Evolutionary conservation across 208 protist species (phyloP), one percentile per base, ranked within the genome.

Genomic region (Crithidia acanthocephali): DNA sequence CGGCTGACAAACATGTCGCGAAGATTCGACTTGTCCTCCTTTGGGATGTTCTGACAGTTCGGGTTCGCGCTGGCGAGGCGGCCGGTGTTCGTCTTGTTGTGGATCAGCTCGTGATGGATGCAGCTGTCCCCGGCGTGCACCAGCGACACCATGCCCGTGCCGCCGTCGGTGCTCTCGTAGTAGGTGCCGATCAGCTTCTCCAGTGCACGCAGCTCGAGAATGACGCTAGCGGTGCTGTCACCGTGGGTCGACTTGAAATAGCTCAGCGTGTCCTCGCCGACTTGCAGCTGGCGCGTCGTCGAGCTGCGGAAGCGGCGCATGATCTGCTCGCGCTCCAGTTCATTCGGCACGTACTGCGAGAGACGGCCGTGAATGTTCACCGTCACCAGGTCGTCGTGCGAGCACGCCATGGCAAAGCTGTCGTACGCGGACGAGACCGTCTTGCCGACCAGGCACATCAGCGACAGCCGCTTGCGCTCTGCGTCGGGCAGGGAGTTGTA

Each of bases 11-110:
- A 97, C 86, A 97, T 93, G 52, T 95, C 88, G 22, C 93, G 87
- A 55, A 97, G 57, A 16, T 74, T 83, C 33, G 90, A 94, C 72
- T 97, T 96, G 75, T 94, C 91, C 59, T 95, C 90, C 71, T 92
- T 98, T 11, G 94, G 94, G 71, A 98, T 96, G 66, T 98, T 98
- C 73, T 98, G 94, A 74, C 91, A 96, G 78, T 96, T 98, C 0
- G 94, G 94, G 68, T 98, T 97, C 9, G 92, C 87, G 70, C 88
- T 94, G 30, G 86, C 84, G 23, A 97, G 81, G 13, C 94, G 83
- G 15, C 92, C 91, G 16, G 94, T 98, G 68, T 83, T 91, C 4
- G 94, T 98, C 64, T 97, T 94, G 80, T 95, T 97, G 76, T 97
- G 94, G 55, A 95, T 92, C n/a, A 98, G 84, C 79, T 97, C 89